These are phyloP conservation scores for Kalanchoe fedtschenkoi DNA, from an alignment of 164 flowering plant genomes.

Conservation along the genomic window DNA sequence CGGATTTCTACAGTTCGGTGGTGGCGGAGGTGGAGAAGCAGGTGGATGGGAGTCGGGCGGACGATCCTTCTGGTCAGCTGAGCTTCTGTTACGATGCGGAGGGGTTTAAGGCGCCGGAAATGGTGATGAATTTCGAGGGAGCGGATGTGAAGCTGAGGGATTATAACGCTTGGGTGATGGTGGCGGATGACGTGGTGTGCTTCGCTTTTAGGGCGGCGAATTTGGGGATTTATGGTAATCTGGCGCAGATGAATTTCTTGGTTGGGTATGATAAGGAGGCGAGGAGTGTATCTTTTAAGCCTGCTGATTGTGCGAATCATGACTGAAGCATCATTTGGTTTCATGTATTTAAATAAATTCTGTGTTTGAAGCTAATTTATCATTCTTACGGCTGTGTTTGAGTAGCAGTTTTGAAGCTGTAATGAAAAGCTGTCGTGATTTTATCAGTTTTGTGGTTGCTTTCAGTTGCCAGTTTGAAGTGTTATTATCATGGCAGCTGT, in stretches of 20 bases:
- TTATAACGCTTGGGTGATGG: not conserved
- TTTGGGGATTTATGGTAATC: not conserved
- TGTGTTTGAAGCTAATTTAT: no score
- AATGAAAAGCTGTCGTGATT: no score
- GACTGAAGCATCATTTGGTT: not conserved
- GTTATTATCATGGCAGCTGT: no score
- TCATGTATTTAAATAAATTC: not conserved
- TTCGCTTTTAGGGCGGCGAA: not conserved
- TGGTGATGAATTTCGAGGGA: not conserved
- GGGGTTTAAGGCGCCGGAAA: not conserved
- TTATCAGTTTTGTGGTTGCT: no score
- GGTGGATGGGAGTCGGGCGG: not conserved
- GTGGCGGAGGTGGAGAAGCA: not conserved
- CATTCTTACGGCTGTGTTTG: no score
- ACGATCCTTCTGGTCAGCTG: not conserved
- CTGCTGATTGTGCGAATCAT: not conserved
- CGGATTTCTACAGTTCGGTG: not conserved
- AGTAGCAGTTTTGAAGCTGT: no score
- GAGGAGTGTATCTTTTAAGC: not conserved
- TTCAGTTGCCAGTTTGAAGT: no score
- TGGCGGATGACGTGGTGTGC: not conserved
- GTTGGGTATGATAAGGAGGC: not conserved
- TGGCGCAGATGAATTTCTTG: conserved; percentile 1
- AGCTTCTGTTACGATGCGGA: not conserved
- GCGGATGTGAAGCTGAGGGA: not conserved